Base-by-base conservation (phyloP, 495 filamentous ascomycete genomes). In the Trichoderma erinaceum region DNA sequence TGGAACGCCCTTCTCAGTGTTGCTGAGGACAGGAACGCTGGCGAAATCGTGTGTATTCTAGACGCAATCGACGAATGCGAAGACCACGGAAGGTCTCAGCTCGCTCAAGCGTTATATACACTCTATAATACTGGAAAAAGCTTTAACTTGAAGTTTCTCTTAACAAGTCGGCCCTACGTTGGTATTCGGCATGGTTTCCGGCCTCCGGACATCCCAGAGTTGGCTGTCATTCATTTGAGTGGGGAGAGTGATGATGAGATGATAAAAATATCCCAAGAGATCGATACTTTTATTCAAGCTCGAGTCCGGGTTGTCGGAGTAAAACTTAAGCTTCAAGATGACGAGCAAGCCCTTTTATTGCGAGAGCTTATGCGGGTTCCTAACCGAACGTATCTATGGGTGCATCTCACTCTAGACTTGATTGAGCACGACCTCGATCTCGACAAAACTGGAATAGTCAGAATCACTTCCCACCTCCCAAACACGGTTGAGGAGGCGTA, bases 141-240 rank as follows among this genome's bases (percentile, higher is more conserved):
- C 23, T 25, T 35, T 16, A 52, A 6, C 27, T 11, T 69, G 3
- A 69, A 35, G 3, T 41, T 48, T 0, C 64, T 69, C 3, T 65
- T 79, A 15, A 82, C 80, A 0, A 78, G 78, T 72, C 79, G 81
- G 0, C 81, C 80, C 1, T 69, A 69, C 18, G 6, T 41, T 2
- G 3, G 50, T 0, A 41, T 69, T 21, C 43, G 12, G 13, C 43
- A 46, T 46, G 43, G 43, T 46, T 46, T 46, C 43, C 12, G 18
- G 12, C 43, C 25, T 61, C 15, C 29, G 29, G 13, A 27, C 74
- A 35, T 82, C 83, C 7, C 58, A 73, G 41, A 23, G 46, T 25
- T 15, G 44, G 3, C 80, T 78, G 23, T 16, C 68, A 1, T 41
- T 35, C 46, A 71, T 69, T 61, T 70, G 8, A 27, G n/a, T 63